A percentile compares a stretch with the other conserved stretches of the same genome.
Conservation (phyloP, 2,329 filamentous ascomycete genomes). For the Tolypocladium ophioglossoides region DNA sequence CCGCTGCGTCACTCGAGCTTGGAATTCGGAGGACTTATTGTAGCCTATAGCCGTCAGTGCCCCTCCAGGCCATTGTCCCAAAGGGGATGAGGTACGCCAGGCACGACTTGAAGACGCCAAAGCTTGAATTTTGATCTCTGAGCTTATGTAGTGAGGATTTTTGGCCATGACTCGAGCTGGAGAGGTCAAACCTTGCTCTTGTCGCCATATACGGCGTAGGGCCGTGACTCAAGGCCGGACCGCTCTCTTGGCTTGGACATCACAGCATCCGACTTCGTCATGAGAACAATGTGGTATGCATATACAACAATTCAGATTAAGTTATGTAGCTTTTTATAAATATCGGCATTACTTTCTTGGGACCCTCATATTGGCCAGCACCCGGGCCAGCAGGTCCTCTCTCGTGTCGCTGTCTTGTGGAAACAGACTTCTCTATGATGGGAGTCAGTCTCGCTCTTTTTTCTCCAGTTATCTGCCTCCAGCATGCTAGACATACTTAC, state of each 20-base stretch:
- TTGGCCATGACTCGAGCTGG: neutral
- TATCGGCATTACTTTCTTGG: slow-evolving; percentile 12
- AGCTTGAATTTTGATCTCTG: neutral
- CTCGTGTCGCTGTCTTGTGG: slow-evolving; percentile 31
- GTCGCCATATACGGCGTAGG: neutral
- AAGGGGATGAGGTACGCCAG: neutral
- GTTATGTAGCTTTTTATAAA: too few relatives aligned
- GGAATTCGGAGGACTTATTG: neutral
- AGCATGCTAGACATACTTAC: slow-evolving; percentile 40
- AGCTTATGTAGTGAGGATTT: neutral
- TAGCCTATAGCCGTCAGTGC: neutral
- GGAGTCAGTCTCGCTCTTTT: neutral
- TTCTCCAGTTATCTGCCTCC: neutral
- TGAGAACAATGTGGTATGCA: neutral
- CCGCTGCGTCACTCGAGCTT: slow-evolving; percentile 12
- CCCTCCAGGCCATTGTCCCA: too few relatives aligned
- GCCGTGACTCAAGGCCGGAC: neutral
- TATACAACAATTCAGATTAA: neutral
- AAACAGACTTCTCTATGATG: slow-evolving; percentile 32
- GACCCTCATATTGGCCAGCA: slow-evolving; percentile 36
- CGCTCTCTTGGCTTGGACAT: neutral
- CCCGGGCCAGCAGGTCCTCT: slow-evolving; percentile 35
- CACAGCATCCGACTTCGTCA: neutral
- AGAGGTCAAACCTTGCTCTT: neutral
- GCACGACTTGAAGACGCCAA: neutral